Evolutionary conservation across 2,329 filamentous ascomycete genomes (phyloP), one percentile per base, ranked within the genome.

Genomic region (Sordariomycetes sp.): DNA sequence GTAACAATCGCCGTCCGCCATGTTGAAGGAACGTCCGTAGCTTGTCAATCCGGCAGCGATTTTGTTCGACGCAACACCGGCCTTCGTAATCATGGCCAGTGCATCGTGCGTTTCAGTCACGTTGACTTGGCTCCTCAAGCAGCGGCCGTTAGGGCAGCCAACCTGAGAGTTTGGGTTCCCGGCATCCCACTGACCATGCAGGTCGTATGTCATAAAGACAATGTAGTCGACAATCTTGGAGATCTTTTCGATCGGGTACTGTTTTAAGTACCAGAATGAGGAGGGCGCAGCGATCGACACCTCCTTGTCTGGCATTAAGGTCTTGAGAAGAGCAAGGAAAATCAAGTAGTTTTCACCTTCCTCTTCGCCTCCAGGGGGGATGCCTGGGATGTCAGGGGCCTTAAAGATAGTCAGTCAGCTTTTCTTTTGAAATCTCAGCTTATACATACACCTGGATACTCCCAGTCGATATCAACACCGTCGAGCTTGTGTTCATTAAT

Each of bases 51-150:
- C 56, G 0, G 59, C 48, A 1, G 51, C 33, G 4, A 60, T 27
- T 39, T 54, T 58, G 17, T 45, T 40, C 0, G 51, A 46, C 0
- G 46, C 40, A 0, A 55, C 51, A 3, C 53, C 54, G 0, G 55
- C 54, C 29, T 55, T 57, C 5, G 54, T 58, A 17, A 57, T 46
- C 47, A 56, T 61, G 8, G 47, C 30, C 3, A 64, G 36, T 0
- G 58, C 39, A 11, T 43, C 41, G 1, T 37, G 32, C 0, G 55
- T 59, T 34, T 64, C 58, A 2, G 47, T 61, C 8, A 46, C 21
- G 34, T 63, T 62, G 32, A 61, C 37, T 12, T 61, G 55, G 4
- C 46, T 50, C 6, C 53, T 46, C 0, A 62, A 48, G 35, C 55
- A 60, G 34, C 54, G 55, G 4, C 55, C 57, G 6, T 33, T 37